A percentile compares a stretch with the other conserved stretches of the same genome.
Conservation (phyloP, 768 basidiomycete species). For the Brasilioporus rufonigricans region DNA sequence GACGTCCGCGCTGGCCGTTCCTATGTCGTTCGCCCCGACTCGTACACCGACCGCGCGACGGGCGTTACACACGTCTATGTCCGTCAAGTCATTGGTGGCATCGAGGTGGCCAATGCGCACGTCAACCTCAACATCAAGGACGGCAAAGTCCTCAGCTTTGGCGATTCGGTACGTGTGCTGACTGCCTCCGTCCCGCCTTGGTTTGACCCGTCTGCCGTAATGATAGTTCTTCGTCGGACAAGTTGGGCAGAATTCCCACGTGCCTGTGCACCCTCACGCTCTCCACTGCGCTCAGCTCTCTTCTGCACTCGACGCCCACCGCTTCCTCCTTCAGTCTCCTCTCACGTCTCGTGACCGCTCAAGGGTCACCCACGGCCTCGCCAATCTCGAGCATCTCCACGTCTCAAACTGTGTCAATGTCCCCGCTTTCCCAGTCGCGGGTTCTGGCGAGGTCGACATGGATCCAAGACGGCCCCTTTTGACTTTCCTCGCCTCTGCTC, state of each 20-base stretch:
- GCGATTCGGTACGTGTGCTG: conserved; percentile 67
- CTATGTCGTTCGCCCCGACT: conserved; percentile 72
- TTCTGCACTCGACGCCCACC: conserved; percentile 31
- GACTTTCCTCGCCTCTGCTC: conserved; percentile 78
- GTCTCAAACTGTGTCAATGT: conserved; percentile 58
- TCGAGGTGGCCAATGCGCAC: conserved; percentile 88
- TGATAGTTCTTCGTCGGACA: conserved; percentile 74
- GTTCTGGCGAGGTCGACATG: conserved; percentile 28
- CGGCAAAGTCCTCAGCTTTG: conserved; percentile 80
- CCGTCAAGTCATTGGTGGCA: conserved; percentile 77
- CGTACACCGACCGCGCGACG: conserved; percentile 82
- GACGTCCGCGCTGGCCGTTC: conserved; percentile 34
- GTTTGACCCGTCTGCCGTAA: conserved; percentile 7
- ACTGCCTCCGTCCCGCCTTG: neutral
- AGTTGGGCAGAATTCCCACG: conserved; percentile 28
- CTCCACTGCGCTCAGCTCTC: conserved; percentile 50
- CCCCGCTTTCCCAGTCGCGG: conserved; percentile 9
- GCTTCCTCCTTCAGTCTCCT: conserved; percentile 27
- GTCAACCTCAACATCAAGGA: conserved; percentile 91
- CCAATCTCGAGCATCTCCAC: conserved; percentile 43
- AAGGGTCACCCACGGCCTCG: conserved; percentile 15
- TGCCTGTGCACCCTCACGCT: conserved; percentile 45
- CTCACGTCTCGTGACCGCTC: conserved; percentile 10
- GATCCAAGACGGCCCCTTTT: conserved; percentile 59
- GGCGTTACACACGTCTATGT: conserved; percentile 90